Conservation (phyloP, 2,329 filamentous ascomycete species). For the Cladosporium sp. region DNA sequence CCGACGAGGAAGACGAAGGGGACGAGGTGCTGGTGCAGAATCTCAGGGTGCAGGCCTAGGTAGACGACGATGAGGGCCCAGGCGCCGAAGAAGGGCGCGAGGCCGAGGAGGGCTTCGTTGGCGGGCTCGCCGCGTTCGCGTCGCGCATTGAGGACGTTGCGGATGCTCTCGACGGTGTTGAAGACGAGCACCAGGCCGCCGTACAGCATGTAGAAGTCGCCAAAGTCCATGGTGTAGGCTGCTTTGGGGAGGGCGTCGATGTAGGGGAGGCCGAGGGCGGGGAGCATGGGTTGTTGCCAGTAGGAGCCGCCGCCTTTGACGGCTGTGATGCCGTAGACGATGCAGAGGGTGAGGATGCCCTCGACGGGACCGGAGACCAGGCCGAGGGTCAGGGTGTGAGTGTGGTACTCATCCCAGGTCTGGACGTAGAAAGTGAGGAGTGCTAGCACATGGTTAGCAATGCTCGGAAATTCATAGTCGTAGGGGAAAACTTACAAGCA, state of each 20-base stretch:
- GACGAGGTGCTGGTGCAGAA: conserved; percentile 77
- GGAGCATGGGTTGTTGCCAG: conserved; percentile 82
- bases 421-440: conserved; percentile 97
- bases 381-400: conserved; percentile 88
- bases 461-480: background rate
- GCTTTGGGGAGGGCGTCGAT: conserved; percentile 60
- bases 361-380: conserved; percentile 93
- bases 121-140: conserved; percentile 68
- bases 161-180: conserved; percentile 74
- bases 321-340: conserved; percentile 79
- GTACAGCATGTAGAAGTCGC: conserved; percentile 88
- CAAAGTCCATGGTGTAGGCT: conserved; percentile 79
- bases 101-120: conserved; percentile 72
- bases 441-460: conserved; percentile 29
- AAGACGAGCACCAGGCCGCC: conserved; percentile 75
- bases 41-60: conserved; percentile 77
- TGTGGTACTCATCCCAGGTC: conserved; percentile 99
- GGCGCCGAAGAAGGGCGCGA: conserved; percentile 72
- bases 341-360: conserved; percentile 78
- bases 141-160: conserved; percentile 80
- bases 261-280: conserved; percentile 64
- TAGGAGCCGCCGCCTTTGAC: conserved; percentile 84
- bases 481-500: conserved; percentile 57
- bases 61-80: conserved; percentile 78
- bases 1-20: conserved; percentile 88